Percentiles rank a stretch among this genome's conserved stretches.
Evolutionary conservation across 83 land plant species (phyloP).

Genomic region (Larix sibirica): DNA sequence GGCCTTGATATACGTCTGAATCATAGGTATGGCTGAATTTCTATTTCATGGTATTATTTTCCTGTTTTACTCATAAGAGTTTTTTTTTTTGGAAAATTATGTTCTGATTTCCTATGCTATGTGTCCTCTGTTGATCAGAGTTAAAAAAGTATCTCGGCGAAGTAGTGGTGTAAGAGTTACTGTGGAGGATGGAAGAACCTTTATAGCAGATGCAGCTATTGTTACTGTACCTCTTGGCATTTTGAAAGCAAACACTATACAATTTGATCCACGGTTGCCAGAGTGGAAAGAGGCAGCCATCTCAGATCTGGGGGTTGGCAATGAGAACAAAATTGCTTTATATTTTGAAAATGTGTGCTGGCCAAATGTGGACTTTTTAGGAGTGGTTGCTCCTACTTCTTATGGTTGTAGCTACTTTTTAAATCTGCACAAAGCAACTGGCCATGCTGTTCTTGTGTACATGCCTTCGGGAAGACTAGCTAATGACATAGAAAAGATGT

Average conservation of each 20-base stretch:
- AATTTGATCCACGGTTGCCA: constrained; percentile 72
- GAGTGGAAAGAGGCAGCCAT: constrained; percentile 76
- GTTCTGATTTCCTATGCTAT: not conserved
- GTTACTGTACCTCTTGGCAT: constrained; percentile 75
- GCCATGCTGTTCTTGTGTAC: constrained; percentile 71
- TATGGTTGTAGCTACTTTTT: constrained; percentile 80
- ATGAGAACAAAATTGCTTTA: constrained; percentile 75
- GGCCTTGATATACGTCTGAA: constrained; percentile 86
- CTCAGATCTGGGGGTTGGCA: constrained; percentile 63
- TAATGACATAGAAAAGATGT: constrained; percentile 62
- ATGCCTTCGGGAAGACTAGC: constrained; percentile 77
- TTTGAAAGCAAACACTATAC: constrained; percentile 51
- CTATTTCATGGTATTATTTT: not conserved
- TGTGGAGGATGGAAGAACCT: constrained; percentile 53
- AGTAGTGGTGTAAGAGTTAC: constrained; percentile 56
- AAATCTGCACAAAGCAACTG: constrained; percentile 78
- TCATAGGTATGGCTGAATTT: constrained; percentile 52
- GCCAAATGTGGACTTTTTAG: constrained; percentile 88
- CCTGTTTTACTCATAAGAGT: not conserved
- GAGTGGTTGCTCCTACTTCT: constrained; percentile 64
- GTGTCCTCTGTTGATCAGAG: constrained; percentile 29
- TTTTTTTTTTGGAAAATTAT: too few species aligned
- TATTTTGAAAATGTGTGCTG: constrained; percentile 77
- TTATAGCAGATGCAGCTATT: constrained; percentile 74
- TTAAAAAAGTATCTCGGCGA: constrained; percentile 40